Evolutionary conservation across 2,329 filamentous ascomycete genomes (phyloP).

Genomic region (Venturia carpophila): DNA sequence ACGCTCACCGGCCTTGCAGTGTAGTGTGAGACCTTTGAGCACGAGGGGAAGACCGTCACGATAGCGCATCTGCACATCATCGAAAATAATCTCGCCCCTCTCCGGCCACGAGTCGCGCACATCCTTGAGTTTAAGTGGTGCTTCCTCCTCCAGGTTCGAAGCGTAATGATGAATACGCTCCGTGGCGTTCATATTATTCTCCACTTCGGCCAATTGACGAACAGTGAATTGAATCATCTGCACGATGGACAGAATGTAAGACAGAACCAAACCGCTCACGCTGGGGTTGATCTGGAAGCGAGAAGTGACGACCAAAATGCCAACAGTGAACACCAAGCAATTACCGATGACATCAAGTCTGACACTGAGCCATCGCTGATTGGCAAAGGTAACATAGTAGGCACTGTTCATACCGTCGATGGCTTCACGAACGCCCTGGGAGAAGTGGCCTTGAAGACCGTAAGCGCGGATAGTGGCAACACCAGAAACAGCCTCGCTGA

Average conservation of each 20-base stretch:
- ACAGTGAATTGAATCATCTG: conserved; percentile 96
- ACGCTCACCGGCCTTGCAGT: conserved; percentile 66
- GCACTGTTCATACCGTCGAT: conserved; percentile 91
- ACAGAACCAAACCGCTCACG: conserved; percentile 79
- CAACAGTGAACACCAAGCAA: conserved; percentile 75
- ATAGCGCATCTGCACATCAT: conserved; percentile 46
- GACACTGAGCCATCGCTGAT: conserved; percentile 86
- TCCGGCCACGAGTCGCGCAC: conserved; percentile 76
- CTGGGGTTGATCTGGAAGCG: conserved; percentile 79
- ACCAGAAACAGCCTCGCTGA: conserved; percentile 79
- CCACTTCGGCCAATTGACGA: conserved; percentile 85
- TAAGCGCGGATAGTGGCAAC: conserved; percentile 85
- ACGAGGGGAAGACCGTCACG: conserved; percentile 42
- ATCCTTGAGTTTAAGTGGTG: conserved; percentile 66
- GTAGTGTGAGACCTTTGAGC: conserved; percentile 49
- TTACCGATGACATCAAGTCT: conserved; percentile 81
- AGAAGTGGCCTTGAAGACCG: conserved; percentile 69
- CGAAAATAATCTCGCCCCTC: conserved; percentile 58
- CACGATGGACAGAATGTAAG: conserved; percentile 87
- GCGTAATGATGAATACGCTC: conserved; percentile 90
- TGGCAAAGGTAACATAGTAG: conserved; percentile 91
- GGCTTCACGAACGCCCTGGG: conserved; percentile 56
- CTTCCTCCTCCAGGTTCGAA: conserved; percentile 78
- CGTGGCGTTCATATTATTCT: conserved; percentile 97
- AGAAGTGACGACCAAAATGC: conserved; percentile 85